Evolutionary conservation across 768 basidiomycete genomes (phyloP), one percentile per base, ranked within the genome.

Genomic region (Trametes meyenii): DNA sequence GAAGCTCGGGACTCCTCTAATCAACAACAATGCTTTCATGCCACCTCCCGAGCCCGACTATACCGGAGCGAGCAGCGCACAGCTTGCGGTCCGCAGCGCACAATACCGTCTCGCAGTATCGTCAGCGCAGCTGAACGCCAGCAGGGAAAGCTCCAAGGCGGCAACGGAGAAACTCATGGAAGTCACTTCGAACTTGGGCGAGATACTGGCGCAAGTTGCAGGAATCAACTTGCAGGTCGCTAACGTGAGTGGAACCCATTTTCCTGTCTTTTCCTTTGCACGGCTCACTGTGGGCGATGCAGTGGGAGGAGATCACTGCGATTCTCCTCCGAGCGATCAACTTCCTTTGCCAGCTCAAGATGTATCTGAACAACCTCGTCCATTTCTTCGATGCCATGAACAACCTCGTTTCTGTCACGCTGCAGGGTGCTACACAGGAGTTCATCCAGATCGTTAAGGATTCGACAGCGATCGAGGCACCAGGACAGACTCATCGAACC

Each of bases 311-410:
- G 38, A 53, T 53, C 36, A 53, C 19, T 3, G 52, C 14, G 12
- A 53, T 53, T 16, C 19, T 53, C 38, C 35, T 53, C 5, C n/a
- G 38, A 8, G 52, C 52, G 19, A 53, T 53, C 39, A 39, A 53
- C 21, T 53, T 53, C 38, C 52, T 53, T 5, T 53, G 52, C 38
- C 38, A 53, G 52, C 39, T 53, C 38, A 53, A 53, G 52, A 21
- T 14, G 16, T 53, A 53, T 19, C 38, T 53, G 21, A 53, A 53
- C 52, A 53, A 53, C 52, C 52, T 53, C 39, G 52, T 53, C 17
- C 52, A 53, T 21, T 53, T 53, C 52, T 53, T 53, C 23, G 52
- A 42, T 21, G 52, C 52, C 21, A 39, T 53, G 19, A 40, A 53
- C 39, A 53, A 53, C 19, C 52, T 53, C 23, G 52, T 53, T 1